Base-by-base conservation (phyloP, 305 asterid species). In the Solanum hybrid region DNA sequence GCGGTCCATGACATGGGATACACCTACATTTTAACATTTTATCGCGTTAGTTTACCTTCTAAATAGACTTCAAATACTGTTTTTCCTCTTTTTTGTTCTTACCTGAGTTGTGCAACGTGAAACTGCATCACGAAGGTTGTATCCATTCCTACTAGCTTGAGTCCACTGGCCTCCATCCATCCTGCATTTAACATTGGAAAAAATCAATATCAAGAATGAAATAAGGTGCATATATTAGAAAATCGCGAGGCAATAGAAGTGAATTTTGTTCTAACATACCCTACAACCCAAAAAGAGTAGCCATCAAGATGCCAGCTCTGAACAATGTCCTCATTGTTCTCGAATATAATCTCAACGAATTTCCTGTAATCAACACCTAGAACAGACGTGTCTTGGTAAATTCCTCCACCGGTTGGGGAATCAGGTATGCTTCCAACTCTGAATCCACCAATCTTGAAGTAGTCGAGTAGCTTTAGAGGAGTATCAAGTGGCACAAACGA, bases 121-220 rank as follows among this genome's bases (percentile, higher is more conserved):
- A 88, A 97, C 98, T 26, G 97, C 99, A 88, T 97, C 99, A 16
- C 98, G 96, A 31, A 97, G 98, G 89, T 97, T 97, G 93, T 97
- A 97, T 31, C 87, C 90, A 24, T 86, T 86, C 91, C 98, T 90
- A 88, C 98, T 95, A 38, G 92, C 94, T 35, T 92, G 24, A 35
- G 92, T 94, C 98, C 98, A 97, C 35, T 91, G 94, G 72, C 98
- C 98, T 89, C 99, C 99, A 89, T 96, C 98, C 99, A 97, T 97
- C 91, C 96, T 94, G 91, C 82, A 86, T 79, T 89, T 76, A n/a
- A 88, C 72, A 24, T 16, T 76, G 42, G 31, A 10, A 10, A 26
- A 14, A 72, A 38, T 17, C 36, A 31, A 78, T 22, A 10, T 56
- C 51, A 76, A 69, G 88, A 56, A 66, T 37, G 29, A 8, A 73